These are phyloP conservation scores for Debaryomycetaceae sp. DNA, from an alignment of 1,139 yeast species.

Conservation along the genomic window DNA sequence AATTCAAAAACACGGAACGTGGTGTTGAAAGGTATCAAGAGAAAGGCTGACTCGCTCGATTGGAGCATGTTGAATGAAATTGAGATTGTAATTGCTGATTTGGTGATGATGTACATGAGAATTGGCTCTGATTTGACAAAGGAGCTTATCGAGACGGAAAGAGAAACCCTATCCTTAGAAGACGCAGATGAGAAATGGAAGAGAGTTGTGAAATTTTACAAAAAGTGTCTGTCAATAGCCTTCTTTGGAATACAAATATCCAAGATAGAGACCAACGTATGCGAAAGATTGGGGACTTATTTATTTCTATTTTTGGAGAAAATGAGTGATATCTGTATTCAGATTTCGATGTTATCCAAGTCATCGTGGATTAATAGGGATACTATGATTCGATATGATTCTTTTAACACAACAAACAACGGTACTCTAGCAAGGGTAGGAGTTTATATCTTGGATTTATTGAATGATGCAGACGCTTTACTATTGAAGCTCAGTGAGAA, in stretches of 20 bases:
- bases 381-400: slow-evolving; percentile 23
- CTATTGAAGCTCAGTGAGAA: slow-evolving; percentile 10
- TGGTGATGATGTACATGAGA: slow-evolving; percentile 27
- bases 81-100: slow-evolving; percentile 21
- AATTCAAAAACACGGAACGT: neutral
- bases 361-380: slow-evolving; percentile 39
- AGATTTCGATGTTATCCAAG: slow-evolving; percentile 39
- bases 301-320: slow-evolving; percentile 18
- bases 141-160: slow-evolving; percentile 28
- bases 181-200: slow-evolving; percentile 34
- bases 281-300: neutral
- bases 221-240: slow-evolving; percentile 22
- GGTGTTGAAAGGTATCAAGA: slow-evolving; percentile 1
- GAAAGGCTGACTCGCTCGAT: neutral
- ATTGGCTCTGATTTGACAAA: slow-evolving; percentile 37
- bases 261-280: slow-evolving; percentile 1
- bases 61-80: slow-evolving; percentile 36
- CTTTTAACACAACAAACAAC: slow-evolving; percentile 31
- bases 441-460: slow-evolving; percentile 34
- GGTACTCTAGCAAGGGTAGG: slow-evolving; percentile 43
- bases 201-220: slow-evolving; percentile 31
- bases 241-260: slow-evolving; percentile 21
- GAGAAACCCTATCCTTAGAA: slow-evolving; percentile 7
- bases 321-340: slow-evolving; percentile 30
- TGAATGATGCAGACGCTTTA: slow-evolving; percentile 18